Conservation (phyloP, 306 rosid species). For the Cucumis cinereus region DNA sequence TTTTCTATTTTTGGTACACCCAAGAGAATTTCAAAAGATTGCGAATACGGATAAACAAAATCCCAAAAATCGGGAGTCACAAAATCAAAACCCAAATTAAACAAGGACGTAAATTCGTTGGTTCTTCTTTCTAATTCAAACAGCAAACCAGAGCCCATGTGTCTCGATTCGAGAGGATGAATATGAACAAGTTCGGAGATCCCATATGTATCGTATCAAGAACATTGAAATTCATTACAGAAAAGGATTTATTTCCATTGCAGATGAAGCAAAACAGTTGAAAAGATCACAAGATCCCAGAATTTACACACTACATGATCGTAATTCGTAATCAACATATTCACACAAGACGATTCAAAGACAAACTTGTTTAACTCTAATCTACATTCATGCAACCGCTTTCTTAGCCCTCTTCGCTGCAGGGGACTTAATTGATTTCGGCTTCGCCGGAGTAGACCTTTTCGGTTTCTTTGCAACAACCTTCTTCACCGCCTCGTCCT, state of each 20-base stretch:
- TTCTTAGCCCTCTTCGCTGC: conserved; percentile 45
- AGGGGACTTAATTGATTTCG: conserved; percentile 52
- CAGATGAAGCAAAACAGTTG: not conserved
- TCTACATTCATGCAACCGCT: conserved; percentile 14
- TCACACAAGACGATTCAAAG: not conserved
- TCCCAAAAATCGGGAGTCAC: too few relatives aligned
- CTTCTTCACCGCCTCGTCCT: conserved; percentile 19
- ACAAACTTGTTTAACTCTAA: not conserved
- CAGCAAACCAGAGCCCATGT: not conserved
- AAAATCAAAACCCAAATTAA: too few relatives aligned
- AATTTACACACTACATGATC: not conserved
- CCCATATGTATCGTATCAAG: not conserved
- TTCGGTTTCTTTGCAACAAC: conserved; percentile 16
- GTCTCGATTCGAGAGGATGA: not conserved
- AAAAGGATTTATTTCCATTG: not conserved
- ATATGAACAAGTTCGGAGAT: too few relatives aligned
- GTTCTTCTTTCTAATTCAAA: too few relatives aligned
- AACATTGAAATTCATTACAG: not conserved
- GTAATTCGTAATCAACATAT: not conserved
- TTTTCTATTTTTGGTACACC: too few relatives aligned
- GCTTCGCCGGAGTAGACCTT: conserved; percentile 45
- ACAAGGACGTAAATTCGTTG: too few relatives aligned
- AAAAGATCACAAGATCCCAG: not conserved
- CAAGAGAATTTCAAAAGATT: too few relatives aligned
- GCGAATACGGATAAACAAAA: too few relatives aligned